phyloP scores from a whole-genome alignment of 768 basidiomycete genomes.

The Mycena sanguinolenta region DNA sequence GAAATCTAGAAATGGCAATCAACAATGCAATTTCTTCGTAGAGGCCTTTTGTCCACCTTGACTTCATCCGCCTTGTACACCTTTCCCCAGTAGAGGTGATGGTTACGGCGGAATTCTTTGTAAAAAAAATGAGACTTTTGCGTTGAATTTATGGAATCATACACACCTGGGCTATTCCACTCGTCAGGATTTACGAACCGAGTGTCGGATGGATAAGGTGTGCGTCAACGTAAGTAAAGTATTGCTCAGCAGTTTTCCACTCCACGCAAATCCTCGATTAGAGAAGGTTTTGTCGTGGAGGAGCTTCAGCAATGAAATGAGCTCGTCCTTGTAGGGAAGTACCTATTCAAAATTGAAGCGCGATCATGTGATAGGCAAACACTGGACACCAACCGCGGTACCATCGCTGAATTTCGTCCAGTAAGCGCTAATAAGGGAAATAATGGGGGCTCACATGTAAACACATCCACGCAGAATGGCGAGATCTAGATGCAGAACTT shows the following conservation, averaged over 20 bases:
- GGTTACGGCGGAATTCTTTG: slow-evolving; percentile 76
- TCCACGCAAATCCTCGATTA: slow-evolving; percentile 76
- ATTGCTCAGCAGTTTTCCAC: slow-evolving; percentile 81
- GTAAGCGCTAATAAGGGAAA: slow-evolving; percentile 3
- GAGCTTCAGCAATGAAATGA: slow-evolving; percentile 53
- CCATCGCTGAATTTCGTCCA: slow-evolving; percentile 61
- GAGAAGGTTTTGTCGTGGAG: too few relatives aligned
- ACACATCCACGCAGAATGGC: slow-evolving; percentile 85
- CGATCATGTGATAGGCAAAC: not conserved
- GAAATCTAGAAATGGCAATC: slow-evolving; percentile 59
- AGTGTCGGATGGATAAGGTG: slow-evolving; percentile 85
- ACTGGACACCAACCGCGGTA: slow-evolving; percentile 60
- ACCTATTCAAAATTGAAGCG: slow-evolving; percentile 55
- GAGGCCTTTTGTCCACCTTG: slow-evolving; percentile 58
- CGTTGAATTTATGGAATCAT: not conserved
- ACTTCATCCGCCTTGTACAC: slow-evolving; percentile 79
- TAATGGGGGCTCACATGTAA: slow-evolving; percentile 70
- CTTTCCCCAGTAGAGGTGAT: slow-evolving; percentile 87
- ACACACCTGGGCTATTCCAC: slow-evolving; percentile 78
- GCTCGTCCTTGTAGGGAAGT: slow-evolving; percentile 71
- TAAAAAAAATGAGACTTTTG: slow-evolving; percentile 1
- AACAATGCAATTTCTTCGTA: not conserved
- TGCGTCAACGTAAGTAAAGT: slow-evolving; percentile 81
- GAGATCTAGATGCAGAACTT: slow-evolving; percentile 60
- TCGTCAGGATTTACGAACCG: slow-evolving; percentile 84